Conservation (phyloP, 331 rosid species). For the Stylosanthes scabra region DNA sequence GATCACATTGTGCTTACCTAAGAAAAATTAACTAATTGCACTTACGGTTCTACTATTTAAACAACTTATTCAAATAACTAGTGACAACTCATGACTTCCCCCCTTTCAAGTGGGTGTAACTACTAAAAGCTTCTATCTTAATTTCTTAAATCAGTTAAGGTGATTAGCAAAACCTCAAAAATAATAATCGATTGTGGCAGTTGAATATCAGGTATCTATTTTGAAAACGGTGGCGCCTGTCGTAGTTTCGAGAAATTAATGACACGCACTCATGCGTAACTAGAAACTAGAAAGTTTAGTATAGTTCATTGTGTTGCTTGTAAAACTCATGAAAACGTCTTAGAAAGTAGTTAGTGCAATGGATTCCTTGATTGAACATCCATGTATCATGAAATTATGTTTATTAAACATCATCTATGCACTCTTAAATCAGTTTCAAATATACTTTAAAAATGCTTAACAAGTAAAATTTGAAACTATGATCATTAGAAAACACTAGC, state of each 20-base stretch:
- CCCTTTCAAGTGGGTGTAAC: too few relatives aligned
- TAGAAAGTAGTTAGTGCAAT: neutral
- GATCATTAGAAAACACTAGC: too few relatives aligned
- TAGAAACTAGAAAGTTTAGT: constrained; percentile 3
- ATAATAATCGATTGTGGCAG: too few relatives aligned
- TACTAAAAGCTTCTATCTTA: too few relatives aligned
- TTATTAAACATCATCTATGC: neutral
- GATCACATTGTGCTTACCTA: too few relatives aligned
- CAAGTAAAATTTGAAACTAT: neutral
- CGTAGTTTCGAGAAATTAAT: neutral
- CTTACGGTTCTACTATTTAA: too few relatives aligned
- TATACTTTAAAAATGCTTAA: too few relatives aligned
- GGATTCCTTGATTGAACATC: neutral
- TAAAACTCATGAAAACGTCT: constrained; percentile 28
- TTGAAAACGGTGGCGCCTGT: constrained; percentile 1
- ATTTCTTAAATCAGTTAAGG: too few relatives aligned
- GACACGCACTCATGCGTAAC: neutral
- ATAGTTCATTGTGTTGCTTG: neutral
- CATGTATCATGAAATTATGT: neutral
- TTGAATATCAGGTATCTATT: neutral
- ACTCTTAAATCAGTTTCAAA: neutral
- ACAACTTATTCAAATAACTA: too few relatives aligned
- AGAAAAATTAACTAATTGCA: too few relatives aligned
- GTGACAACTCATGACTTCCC: too few relatives aligned
- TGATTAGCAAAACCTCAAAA: too few relatives aligned